Evolutionary conservation across 169 alveolate genomes (phyloP).

Genomic region (Plasmodium malariae): DNA sequence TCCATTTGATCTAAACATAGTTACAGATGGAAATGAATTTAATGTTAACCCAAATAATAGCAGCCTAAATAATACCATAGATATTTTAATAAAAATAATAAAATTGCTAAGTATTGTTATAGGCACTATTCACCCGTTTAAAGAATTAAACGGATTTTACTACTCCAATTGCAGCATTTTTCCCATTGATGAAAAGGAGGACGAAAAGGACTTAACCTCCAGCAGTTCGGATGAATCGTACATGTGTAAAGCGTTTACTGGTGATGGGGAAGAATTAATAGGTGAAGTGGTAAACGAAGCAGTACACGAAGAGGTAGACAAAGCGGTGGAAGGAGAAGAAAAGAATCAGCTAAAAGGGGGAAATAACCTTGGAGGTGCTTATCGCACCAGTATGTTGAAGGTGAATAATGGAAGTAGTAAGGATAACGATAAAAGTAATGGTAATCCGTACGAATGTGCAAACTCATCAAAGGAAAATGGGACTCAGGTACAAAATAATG

Average conservation of each 20-base stretch:
- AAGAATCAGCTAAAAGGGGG: no score
- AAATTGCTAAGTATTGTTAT: constrained; percentile 27
- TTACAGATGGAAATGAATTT: not conserved
- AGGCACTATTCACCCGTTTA: constrained; percentile 46
- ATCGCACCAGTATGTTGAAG: no score
- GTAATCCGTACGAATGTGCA: not conserved
- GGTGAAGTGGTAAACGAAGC: no score
- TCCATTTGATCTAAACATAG: not conserved
- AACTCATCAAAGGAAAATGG: not conserved
- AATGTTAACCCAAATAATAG: constrained; percentile 7
- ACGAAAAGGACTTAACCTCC: not conserved
- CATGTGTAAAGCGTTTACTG: no score
- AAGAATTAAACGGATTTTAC: constrained; percentile 35
- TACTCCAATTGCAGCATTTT: constrained; percentile 4
- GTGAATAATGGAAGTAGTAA: not conserved
- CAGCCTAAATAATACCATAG: constrained; percentile 21
- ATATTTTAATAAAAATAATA: constrained; percentile 43
- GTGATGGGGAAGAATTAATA: no score
- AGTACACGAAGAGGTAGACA: no score
- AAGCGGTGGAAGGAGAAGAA: no score
- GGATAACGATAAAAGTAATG: not conserved
- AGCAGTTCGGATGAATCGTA: no score
- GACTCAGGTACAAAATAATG: no score
- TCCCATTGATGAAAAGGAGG: not conserved
- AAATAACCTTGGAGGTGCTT: no score